phyloP scores from a whole-genome alignment of 2,329 filamentous ascomycete species.

The Colletotrichum simmondsii region DNA sequence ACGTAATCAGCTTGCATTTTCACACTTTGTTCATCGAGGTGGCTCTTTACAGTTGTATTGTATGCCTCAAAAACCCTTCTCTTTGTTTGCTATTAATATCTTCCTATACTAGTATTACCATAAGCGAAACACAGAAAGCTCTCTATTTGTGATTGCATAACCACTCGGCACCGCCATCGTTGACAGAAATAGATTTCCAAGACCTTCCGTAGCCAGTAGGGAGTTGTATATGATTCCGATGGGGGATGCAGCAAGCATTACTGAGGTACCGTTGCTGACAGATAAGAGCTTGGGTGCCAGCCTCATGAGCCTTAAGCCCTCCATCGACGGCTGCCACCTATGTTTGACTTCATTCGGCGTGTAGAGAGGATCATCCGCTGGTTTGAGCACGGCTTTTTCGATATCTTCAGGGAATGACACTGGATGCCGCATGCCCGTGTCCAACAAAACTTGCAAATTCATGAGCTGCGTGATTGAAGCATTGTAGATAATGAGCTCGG shows the following conservation, averaged over 20 bases:
- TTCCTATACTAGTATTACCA: background rate
- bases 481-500: constrained; percentile 21
- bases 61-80: no score
- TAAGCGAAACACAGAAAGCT: background rate
- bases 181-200: constrained; percentile 4
- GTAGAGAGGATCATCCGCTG: background rate
- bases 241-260: constrained; percentile 4
- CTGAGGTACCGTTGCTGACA: background rate
- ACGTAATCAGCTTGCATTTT: no score
- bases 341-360: constrained; percentile 11
- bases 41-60: no score
- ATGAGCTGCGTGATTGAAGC: constrained; percentile 6
- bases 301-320: constrained; percentile 10
- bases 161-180: background rate
- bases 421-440: background rate
- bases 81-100: background rate
- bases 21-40: no score
- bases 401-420: background rate
- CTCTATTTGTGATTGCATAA: background rate
- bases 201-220: background rate
- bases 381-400: background rate
- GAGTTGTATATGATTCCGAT: constrained; percentile 16
- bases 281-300: background rate
- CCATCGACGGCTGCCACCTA: constrained; percentile 18
- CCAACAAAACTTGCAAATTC: background rate